Conservation (phyloP, 495 filamentous ascomycete genomes). For the Aspergillus bertholletiae region DNA sequence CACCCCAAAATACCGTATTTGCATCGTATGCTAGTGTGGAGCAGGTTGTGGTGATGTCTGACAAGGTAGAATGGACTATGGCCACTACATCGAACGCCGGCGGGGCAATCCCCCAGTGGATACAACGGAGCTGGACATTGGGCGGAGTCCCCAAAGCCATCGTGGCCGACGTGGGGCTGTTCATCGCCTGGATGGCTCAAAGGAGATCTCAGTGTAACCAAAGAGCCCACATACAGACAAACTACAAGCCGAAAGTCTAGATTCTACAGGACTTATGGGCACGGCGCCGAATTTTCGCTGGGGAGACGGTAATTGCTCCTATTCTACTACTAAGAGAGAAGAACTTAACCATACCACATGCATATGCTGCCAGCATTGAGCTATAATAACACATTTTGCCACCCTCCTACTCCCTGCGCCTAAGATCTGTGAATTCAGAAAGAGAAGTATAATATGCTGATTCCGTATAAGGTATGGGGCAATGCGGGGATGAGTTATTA, state of each 20-base stretch:
- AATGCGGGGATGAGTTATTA: neutral
- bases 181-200: constrained; percentile 56
- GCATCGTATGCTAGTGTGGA: constrained; percentile 62
- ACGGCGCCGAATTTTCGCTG: neutral
- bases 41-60: constrained; percentile 35
- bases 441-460: constrained; percentile 11
- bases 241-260: too few relatives aligned
- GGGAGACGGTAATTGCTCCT: neutral
- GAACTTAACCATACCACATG: neutral
- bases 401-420: constrained; percentile 14
- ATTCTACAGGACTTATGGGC: too few relatives aligned
- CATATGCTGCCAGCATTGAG: neutral
- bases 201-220: constrained; percentile 17
- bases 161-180: constrained; percentile 68
- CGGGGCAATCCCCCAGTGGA: constrained; percentile 62
- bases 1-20: constrained; percentile 43
- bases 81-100: constrained; percentile 66
- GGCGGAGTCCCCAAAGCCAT: constrained; percentile 61
- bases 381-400: constrained; percentile 13
- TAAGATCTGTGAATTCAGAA: neutral
- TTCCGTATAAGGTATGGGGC: constrained; percentile 9
- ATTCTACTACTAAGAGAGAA: neutral
- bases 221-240: neutral
- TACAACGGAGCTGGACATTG: constrained; percentile 55
- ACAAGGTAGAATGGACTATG: constrained; percentile 62